A percentile compares a stretch with the other conserved stretches of the same genome.
These are phyloP conservation scores for Starmerella vaccinii DNA, from an alignment of 805 yeast genomes.

Conservation along the genomic window DNA sequence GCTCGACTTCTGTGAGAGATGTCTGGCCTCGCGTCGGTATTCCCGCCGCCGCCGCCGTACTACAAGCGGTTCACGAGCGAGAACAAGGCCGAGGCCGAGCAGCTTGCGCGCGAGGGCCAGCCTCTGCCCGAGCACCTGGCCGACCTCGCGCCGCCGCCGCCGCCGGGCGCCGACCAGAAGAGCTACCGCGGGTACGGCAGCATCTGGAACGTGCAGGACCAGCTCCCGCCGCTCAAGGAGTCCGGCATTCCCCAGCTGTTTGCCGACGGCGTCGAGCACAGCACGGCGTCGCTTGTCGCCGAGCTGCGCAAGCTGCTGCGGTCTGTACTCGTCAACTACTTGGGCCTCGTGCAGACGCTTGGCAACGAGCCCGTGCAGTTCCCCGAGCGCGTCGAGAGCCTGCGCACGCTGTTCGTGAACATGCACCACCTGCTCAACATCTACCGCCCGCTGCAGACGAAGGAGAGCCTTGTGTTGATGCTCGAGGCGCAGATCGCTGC, in stretches of 20 bases:
- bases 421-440: constrained; percentile 86
- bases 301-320: constrained; percentile 74
- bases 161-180: constrained; percentile 33
- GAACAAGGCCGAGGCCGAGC: constrained; percentile 32
- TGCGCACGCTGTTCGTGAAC: constrained; percentile 71
- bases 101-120: constrained; percentile 13
- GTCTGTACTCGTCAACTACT: constrained; percentile 65
- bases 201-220: constrained; percentile 70
- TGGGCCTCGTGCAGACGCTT: constrained; percentile 72
- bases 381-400: constrained; percentile 59
- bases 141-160: constrained; percentile 30
- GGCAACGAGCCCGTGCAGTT: constrained; percentile 60
- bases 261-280: constrained; percentile 26
- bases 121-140: constrained; percentile 14
- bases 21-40: constrained; percentile 51
- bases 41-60: constrained; percentile 91
- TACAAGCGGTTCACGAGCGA: constrained; percentile 61
- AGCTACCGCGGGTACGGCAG: constrained; percentile 81
- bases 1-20: constrained; percentile 3
- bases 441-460: constrained; percentile 88
- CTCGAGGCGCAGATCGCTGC: constrained; percentile 53
- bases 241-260: constrained; percentile 74
- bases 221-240: constrained; percentile 61
- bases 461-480: constrained; percentile 74
- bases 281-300: constrained; percentile 20